phyloP scores from a whole-genome alignment of 2,329 filamentous ascomycete genomes.

The Dothiorella sarmentorum region DNA sequence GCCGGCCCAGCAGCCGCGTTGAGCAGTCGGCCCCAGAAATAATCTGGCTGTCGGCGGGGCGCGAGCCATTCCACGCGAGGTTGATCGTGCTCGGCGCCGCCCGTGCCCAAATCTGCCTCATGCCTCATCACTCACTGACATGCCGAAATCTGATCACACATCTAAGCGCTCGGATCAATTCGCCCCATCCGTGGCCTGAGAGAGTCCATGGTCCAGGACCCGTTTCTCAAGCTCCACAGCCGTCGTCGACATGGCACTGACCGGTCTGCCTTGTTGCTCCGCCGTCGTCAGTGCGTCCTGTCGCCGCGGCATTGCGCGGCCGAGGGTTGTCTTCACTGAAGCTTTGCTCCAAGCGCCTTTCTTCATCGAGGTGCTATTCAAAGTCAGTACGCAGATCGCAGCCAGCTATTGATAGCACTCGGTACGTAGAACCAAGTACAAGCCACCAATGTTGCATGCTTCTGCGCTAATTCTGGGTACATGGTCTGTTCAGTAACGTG shows the following conservation, averaged over 20 bases:
- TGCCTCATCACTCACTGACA: too few relatives aligned
- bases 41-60: neutral
- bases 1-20: neutral
- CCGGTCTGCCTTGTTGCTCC: neutral
- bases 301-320: neutral
- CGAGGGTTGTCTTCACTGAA: neutral
- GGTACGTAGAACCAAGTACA: too few relatives aligned
- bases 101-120: neutral
- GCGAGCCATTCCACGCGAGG: conserved; percentile 5
- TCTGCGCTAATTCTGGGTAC: too few relatives aligned
- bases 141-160: neutral
- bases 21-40: neutral
- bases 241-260: too few relatives aligned
- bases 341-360: neutral
- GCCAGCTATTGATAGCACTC: too few relatives aligned
- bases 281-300: neutral
- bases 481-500: too few relatives aligned
- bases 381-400: too few relatives aligned
- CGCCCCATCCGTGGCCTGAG: neutral
- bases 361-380: too few relatives aligned
- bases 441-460: too few relatives aligned
- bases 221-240: too few relatives aligned
- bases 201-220: too few relatives aligned
- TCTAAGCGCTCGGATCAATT: conserved; percentile 7
- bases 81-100: neutral